A percentile compares a stretch with the other conserved stretches of the same genome.
Conservation (phyloP, 2,329 filamentous ascomycete genomes). For the Emergomyces africanus region DNA sequence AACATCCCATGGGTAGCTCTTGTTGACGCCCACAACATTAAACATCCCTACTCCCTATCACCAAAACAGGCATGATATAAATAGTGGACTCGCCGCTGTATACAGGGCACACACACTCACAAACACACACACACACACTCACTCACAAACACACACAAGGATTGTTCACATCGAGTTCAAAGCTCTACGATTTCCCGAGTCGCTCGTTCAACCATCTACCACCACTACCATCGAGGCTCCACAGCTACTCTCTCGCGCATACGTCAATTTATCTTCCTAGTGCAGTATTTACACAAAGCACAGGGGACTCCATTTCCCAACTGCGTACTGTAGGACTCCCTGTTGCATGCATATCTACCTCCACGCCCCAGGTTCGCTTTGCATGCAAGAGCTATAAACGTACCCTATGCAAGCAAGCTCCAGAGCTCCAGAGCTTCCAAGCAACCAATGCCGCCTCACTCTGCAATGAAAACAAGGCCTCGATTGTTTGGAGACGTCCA, state of each 20-base stretch:
- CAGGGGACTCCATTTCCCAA: neutral
- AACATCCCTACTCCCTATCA: too few relatives aligned
- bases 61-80: too few relatives aligned
- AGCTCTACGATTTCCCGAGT: neutral
- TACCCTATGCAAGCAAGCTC: neutral
- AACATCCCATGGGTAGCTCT: neutral
- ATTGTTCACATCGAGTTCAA: neutral
- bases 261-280: neutral
- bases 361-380: neutral
- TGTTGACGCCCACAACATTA: neutral
- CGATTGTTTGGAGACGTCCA: slow-evolving; percentile 17
- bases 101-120: neutral
- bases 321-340: neutral
- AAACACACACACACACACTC: neutral
- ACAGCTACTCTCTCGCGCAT: neutral
- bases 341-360: neutral
- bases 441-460: slow-evolving; percentile 17
- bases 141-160: neutral
- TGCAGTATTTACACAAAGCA: neutral
- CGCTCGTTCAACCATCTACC: neutral
- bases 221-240: neutral
- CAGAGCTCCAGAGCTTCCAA: neutral
- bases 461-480: slow-evolving; percentile 18
- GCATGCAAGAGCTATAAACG: neutral
- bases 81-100: too few relatives aligned